These are phyloP conservation scores for Sutorius eximius DNA, from an alignment of 1,284 basidiomycete species.

Conservation along the genomic window DNA sequence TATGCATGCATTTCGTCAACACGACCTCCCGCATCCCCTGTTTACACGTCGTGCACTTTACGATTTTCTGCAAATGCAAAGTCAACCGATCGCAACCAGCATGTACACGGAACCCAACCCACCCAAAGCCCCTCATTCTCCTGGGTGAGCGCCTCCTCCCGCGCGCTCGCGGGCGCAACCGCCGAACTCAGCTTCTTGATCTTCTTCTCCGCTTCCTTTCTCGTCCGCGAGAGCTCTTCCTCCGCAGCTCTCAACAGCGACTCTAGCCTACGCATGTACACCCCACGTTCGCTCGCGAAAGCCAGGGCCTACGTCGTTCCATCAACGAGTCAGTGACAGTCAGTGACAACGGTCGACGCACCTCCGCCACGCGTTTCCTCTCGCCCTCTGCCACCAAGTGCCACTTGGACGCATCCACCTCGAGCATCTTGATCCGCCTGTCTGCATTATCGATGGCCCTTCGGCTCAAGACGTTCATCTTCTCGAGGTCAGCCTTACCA, in stretches of 20 bases:
- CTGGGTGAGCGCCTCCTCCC: constrained; percentile 44
- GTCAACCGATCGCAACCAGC: neutral
- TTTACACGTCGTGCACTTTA: constrained; percentile 92
- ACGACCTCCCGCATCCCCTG: constrained; percentile 83
- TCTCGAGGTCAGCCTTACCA: constrained; percentile 49
- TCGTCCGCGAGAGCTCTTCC: constrained; percentile 33
- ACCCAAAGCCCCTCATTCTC: constrained; percentile 70
- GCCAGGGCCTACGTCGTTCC: constrained; percentile 16
- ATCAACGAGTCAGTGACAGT: neutral
- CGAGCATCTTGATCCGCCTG: constrained; percentile 35
- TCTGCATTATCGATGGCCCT: constrained; percentile 44
- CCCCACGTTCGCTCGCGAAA: constrained; percentile 28
- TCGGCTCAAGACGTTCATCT: constrained; percentile 45
- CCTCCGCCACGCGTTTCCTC: constrained; percentile 38
- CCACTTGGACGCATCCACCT: constrained; percentile 34
- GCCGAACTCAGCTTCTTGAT: constrained; percentile 41
- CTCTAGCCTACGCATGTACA: constrained; percentile 30
- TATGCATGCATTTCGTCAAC: constrained; percentile 93
- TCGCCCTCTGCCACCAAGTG: constrained; percentile 39
- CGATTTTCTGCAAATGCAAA: constrained; percentile 59
- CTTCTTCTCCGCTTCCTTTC: constrained; percentile 57
- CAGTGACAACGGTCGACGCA: constrained; percentile 7
- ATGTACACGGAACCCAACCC: constrained; percentile 22
- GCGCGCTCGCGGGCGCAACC: constrained; percentile 32
- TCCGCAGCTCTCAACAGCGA: constrained; percentile 20